A percentile compares a stretch with the other conserved stretches of the same genome.
These are phyloP conservation scores for Trypanosoma lewisi DNA, from an alignment of 208 protist genomes.

Conservation along the genomic window DNA sequence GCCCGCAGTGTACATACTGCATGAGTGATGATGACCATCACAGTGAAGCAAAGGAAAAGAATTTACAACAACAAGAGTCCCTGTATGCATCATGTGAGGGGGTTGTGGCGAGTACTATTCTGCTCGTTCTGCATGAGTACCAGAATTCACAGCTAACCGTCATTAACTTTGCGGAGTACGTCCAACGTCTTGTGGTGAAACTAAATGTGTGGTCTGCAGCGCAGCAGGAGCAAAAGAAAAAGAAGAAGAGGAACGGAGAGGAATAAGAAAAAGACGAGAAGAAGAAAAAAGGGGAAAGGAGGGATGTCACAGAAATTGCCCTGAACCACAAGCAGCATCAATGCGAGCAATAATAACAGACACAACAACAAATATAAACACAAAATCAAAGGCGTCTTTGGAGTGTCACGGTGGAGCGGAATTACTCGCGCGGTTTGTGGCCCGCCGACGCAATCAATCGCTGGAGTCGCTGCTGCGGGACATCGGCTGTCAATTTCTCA, in stretches of 20 bases:
- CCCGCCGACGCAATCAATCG: slow-evolving; percentile 26
- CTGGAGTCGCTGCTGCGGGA: slow-evolving; percentile 44
- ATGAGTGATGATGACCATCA: slow-evolving; percentile 1
- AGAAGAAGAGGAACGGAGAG: not conserved
- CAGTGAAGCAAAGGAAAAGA: not conserved
- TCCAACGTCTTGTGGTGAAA: slow-evolving; percentile 66
- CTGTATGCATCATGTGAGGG: not conserved
- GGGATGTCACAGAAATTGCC: too few species aligned
- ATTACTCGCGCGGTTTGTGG: slow-evolving; percentile 21
- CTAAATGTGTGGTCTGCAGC: slow-evolving; percentile 25
- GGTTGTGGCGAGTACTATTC: slow-evolving; percentile 41
- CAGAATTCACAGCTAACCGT: slow-evolving; percentile 45
- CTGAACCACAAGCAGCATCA: not conserved
- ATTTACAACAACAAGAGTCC: not conserved
- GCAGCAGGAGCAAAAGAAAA: not conserved
- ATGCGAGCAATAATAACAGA: slow-evolving; percentile 8
- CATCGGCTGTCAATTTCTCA: slow-evolving; percentile 60
- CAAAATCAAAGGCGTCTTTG: too few species aligned
- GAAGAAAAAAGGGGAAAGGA: not conserved
- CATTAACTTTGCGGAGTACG: slow-evolving; percentile 53
- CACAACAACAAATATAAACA: not conserved
- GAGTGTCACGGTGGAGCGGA: slow-evolving; percentile 21
- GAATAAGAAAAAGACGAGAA: too few species aligned
- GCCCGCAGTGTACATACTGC: slow-evolving; percentile 30
- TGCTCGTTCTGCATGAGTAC: slow-evolving; percentile 68